A percentile compares a stretch with the other conserved stretches of the same genome.
phyloP scores from a whole-genome alignment of 495 filamentous ascomycete species.

The Tuber aestivum region DNA sequence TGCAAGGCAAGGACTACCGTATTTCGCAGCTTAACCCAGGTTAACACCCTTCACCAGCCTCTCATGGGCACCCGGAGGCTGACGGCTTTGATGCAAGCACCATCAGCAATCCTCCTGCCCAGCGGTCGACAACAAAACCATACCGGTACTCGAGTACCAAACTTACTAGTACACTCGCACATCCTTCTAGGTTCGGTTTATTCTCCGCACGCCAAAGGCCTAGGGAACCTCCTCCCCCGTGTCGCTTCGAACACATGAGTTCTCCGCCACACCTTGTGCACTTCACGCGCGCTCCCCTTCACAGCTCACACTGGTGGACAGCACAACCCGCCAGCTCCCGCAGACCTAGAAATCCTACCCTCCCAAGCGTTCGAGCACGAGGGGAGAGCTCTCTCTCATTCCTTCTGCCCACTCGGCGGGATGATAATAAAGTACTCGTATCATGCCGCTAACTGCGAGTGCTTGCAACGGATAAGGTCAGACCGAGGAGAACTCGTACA shows the following conservation, averaged over 20 bases:
- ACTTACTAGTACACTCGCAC: background rate
- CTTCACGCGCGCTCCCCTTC: background rate
- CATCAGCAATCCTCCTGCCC: background rate
- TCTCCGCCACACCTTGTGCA: background rate
- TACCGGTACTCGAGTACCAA: no score
- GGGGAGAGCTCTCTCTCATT: background rate
- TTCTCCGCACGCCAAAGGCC: background rate
- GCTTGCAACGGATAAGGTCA: background rate
- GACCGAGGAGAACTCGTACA: no score
- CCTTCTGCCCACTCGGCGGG: background rate
- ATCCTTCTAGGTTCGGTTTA: background rate
- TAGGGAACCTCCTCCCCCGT: background rate
- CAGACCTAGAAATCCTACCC: background rate
- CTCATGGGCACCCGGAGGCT: background rate
- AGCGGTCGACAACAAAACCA: background rate
- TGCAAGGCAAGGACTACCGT: background rate
- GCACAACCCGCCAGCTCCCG: background rate
- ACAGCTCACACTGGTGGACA: no score
- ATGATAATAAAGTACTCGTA: no score
- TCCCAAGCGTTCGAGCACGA: background rate
- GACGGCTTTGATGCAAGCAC: no score
- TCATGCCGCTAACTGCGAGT: background rate
- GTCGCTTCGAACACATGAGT: background rate
- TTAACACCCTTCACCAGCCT: background rate
- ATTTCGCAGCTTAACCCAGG: background rate